Evolutionary conservation across 495 filamentous ascomycete species (phyloP), one percentile per base, ranked within the genome.

Genomic region (Neurospora intermedia): DNA sequence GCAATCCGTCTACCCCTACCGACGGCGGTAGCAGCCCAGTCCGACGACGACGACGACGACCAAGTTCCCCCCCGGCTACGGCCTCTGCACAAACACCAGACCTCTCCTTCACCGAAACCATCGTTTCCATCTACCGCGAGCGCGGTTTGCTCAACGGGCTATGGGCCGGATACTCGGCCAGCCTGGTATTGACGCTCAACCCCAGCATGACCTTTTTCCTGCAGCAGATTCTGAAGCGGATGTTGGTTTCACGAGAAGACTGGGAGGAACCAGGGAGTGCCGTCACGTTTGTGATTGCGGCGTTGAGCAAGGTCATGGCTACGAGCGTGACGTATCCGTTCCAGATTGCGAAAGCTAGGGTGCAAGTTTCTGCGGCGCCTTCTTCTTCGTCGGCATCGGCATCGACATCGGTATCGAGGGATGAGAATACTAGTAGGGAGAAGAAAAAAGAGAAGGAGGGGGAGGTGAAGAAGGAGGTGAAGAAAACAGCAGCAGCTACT

Each of bases 131-230:
- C 69, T 81, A 83, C 13, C 72, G 81, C 2, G 92, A 96, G 78
- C 91, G 92, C 76, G 95, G 94, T 0, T 70, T 95, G 9, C 15
- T 77, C 76, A 78, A 70, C 27, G 94, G 94, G 0, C 92, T 97
- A 75, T 97, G 95, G 94, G 92, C 93, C 0, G 95, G 95, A 4
- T 97, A 97, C 81, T 91, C 91, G 15, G 94, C 94, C 0, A 88
- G 87, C 39, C 80, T 96, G 70, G 85, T 97, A 69, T 80, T 98
- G 42, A 94, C 94, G 1, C 83, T 97, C 1, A 97, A 98, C 77
- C 94, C 94, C 10, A 90, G 90, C 69, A 84, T 97, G 72, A 97
- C 95, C 0, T 94, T 97, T 77, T 90, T 95, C 76, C 83, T 97
- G 20, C 92, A 97, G 75, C 90, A 91, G 75, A 76, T 89, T 9